Conservation (phyloP, 2,329 filamentous ascomycete species). For the Pseudogymnoascus sp. region DNA sequence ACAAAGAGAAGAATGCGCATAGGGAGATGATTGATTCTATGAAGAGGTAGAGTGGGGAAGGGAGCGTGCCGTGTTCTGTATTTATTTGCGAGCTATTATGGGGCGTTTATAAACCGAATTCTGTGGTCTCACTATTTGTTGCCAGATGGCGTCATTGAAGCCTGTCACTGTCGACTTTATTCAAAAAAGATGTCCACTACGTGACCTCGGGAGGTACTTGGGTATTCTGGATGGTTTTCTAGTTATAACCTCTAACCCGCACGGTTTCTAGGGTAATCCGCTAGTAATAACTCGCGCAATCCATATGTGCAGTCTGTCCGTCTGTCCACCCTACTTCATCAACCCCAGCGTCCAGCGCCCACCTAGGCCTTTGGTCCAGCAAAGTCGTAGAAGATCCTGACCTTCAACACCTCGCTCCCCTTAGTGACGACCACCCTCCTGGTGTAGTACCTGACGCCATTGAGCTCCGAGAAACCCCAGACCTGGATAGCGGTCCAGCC, state of each 20-base stretch:
- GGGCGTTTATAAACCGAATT: conserved; percentile 5
- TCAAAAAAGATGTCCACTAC: background rate
- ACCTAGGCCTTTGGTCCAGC: background rate
- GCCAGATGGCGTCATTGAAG: background rate
- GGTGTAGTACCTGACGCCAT: conserved; percentile 33
- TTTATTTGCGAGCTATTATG: conserved; percentile 4
- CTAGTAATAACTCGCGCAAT: background rate
- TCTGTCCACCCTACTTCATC: background rate
- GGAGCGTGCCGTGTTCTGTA: background rate
- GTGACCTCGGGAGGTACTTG: background rate
- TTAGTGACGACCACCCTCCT: conserved; percentile 35
- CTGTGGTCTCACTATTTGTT: background rate
- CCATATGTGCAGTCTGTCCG: background rate
- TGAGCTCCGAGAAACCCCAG: conserved; percentile 39
- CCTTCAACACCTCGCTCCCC: conserved; percentile 27
- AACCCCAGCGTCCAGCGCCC: background rate
- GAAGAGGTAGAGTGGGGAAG: conserved; percentile 21
- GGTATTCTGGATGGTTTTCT: conserved; percentile 1
- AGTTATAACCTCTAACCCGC: conserved; percentile 2
- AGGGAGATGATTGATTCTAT: conserved; percentile 72
- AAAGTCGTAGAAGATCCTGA: conserved; percentile 35
- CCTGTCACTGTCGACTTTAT: background rate
- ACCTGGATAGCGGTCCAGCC: conserved; percentile 49
- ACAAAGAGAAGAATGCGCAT: conserved; percentile 76
- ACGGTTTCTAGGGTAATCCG: background rate